These are phyloP conservation scores for Amanita rubescens DNA, from an alignment of 768 basidiomycete species.

Conservation along the genomic window DNA sequence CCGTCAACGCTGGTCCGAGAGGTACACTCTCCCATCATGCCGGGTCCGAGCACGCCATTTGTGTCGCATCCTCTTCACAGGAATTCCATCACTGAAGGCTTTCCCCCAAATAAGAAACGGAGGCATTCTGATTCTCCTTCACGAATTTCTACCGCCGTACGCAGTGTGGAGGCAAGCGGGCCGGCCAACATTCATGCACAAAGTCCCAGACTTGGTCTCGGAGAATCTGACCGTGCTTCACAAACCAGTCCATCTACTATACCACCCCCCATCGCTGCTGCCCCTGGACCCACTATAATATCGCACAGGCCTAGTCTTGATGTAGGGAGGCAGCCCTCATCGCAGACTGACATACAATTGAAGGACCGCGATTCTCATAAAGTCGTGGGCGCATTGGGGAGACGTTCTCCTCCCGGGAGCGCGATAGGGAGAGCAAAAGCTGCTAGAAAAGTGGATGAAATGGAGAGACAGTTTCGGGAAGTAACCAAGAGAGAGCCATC, in stretches of 20 bases:
- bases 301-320: slow-evolving; percentile 2
- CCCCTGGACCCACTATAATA: slow-evolving; percentile 6
- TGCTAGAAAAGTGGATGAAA: slow-evolving; percentile 35
- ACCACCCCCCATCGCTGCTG: slow-evolving; percentile 11
- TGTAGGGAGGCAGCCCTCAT: not conserved
- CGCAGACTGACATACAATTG: slow-evolving; percentile 1
- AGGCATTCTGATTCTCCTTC: slow-evolving; percentile 6
- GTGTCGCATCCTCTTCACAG: not conserved
- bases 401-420: slow-evolving; percentile 46
- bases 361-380: slow-evolving; percentile 16
- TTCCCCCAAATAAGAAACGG: slow-evolving; percentile 6
- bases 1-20: slow-evolving; percentile 1
- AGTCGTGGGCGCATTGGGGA: slow-evolving; percentile 24
- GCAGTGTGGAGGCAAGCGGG: not conserved
- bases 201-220: not conserved
- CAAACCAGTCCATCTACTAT: slow-evolving; percentile 3
- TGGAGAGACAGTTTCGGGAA: slow-evolving; percentile 6
- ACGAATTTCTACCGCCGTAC: not conserved
- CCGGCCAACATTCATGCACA: not conserved
- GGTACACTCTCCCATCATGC: not conserved
- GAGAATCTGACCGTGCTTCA: not conserved
- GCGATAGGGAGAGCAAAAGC: slow-evolving; percentile 38
- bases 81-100: not conserved
- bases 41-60: not conserved
- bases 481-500: slow-evolving; percentile 1